Evolutionary conservation across 768 basidiomycete species (phyloP), one percentile per base, ranked within the genome.

Genomic region (Nidula microcarpa): DNA sequence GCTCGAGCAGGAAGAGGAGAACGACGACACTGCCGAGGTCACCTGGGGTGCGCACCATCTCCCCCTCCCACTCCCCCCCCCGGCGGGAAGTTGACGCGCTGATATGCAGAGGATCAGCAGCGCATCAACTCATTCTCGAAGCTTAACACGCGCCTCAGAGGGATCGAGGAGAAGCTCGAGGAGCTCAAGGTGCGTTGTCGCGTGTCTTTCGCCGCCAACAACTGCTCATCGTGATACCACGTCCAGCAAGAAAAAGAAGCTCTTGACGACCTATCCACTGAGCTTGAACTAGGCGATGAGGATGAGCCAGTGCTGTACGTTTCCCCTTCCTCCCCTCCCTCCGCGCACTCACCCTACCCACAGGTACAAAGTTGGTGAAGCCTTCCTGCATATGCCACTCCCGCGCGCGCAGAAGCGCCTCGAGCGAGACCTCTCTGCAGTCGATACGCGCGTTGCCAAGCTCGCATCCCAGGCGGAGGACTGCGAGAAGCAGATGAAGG

Each of bases 41-140:
- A 90, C 89, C 35, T 92, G 90, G 91, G 91, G 91, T 90, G 55
- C 56, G 78, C 48, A 35, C 18, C 33, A 11, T 13, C 13, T 34
- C 11, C 33, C 14, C 13, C 14, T 33, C 48, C 9, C 32, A 2
- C 48, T 49, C 8, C 14, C 13, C 9, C 9, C 23, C 23, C 23
- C 23, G 23, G 23, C 33, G 48, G 35, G 43, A 54, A 47, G 30
- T 49, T 41, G 39, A 17, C 11, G 18, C 23, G 37, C 41, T 41
- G 39, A 41, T 41, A 41, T 41, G 18, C 60, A 88, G 83, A 84
- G 76, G 92, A 94, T 67, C 94, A 98, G 67, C 86, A 94, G 59
- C 82, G 84, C 32, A 98, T 98, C 72, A 96, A 87, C 71, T 77
- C 83, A 0, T 97, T 98, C 67, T 96, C 94, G 0, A 95, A 93